Percentiles rank a stretch among this genome's conserved stretches.
Conservation (phyloP, 495 filamentous ascomycete genomes). For the Eremomyces bilateralis region DNA sequence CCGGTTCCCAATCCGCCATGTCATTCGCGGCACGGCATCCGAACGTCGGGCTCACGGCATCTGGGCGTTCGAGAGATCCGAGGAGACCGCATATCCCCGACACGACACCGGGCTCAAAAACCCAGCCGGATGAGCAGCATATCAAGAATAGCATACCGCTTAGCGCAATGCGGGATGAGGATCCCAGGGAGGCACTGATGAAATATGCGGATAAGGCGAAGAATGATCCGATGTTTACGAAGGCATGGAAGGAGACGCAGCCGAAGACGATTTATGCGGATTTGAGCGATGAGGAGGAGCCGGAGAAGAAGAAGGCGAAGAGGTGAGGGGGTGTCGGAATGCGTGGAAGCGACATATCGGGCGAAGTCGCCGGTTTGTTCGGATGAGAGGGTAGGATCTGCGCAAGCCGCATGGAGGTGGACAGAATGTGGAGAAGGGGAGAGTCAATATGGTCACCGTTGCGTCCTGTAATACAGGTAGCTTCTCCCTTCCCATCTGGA, state of each 20-base stretch:
- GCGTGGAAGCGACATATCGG: too few relatives aligned
- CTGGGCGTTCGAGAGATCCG: constrained; percentile 60
- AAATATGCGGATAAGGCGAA: constrained; percentile 91
- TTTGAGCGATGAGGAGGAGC: constrained; percentile 69
- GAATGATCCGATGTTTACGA: constrained; percentile 85
- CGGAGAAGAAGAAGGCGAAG: constrained; percentile 39
- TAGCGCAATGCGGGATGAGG: constrained; percentile 90
- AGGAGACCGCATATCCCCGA: constrained; percentile 59
- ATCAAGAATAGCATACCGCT: constrained; percentile 73
- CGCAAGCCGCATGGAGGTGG: too few relatives aligned
- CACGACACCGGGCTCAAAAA: constrained; percentile 81
- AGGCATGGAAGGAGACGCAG: constrained; percentile 81
- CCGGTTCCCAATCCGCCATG: constrained; percentile 24
- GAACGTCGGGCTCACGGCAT: constrained; percentile 49
- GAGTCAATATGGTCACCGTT: too few relatives aligned
- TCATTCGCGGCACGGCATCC: constrained; percentile 45
- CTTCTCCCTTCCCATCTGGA: too few relatives aligned
- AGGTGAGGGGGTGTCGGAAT: too few relatives aligned
- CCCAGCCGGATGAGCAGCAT: constrained; percentile 73
- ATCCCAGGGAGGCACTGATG: constrained; percentile 78
- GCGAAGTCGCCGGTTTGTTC: too few relatives aligned
- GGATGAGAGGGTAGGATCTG: too few relatives aligned
- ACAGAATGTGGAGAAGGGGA: too few relatives aligned
- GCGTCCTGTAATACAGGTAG: too few relatives aligned
- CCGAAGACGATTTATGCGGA: constrained; percentile 84